Evolutionary conservation across 2,329 filamentous ascomycete genomes (phyloP).

Genomic region (Pseudovirgaria hyperparasitica): DNA sequence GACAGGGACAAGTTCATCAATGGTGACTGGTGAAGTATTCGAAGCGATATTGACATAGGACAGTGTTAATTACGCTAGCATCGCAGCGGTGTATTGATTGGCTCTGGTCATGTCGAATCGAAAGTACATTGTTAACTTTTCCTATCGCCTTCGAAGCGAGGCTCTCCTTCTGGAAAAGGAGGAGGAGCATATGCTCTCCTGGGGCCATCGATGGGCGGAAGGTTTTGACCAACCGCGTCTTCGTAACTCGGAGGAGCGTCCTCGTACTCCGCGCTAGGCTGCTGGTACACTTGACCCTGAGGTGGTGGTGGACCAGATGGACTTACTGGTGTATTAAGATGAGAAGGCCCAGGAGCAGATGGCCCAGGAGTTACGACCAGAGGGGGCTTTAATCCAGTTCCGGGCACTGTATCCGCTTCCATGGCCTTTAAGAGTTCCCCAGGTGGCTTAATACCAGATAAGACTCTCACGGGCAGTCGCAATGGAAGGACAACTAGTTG

Average conservation of each 20-base stretch:
- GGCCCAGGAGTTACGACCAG: not conserved
- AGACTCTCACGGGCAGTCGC: slow-evolving; percentile 67
- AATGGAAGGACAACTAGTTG: slow-evolving; percentile 71
- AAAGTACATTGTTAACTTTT: too few relatives aligned
- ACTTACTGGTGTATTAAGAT: slow-evolving; percentile 11
- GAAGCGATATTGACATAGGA: too few relatives aligned
- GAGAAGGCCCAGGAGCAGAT: not conserved
- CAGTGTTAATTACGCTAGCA: too few relatives aligned
- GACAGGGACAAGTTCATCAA: too few relatives aligned
- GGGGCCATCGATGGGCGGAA: slow-evolving; percentile 60
- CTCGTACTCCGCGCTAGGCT: slow-evolving; percentile 37
- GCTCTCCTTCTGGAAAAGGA: slow-evolving; percentile 22
- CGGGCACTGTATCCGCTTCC: slow-evolving; percentile 10
- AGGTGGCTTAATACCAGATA: slow-evolving; percentile 76
- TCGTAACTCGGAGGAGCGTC: slow-evolving; percentile 93
- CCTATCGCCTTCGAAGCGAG: slow-evolving; percentile 20
- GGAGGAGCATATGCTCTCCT: slow-evolving; percentile 51
- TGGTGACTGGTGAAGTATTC: too few relatives aligned
- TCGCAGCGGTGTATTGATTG: too few relatives aligned
- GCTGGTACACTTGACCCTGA: slow-evolving; percentile 10
- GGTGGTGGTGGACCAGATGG: slow-evolving; percentile 10
- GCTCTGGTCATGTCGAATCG: too few relatives aligned
- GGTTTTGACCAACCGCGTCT: slow-evolving; percentile 71
- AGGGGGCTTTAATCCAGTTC: slow-evolving; percentile 2
- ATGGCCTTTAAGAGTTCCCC: slow-evolving; percentile 59